Conservation (phyloP, 164 flowering plant genomes). For the Brasenia schreberi region DNA sequence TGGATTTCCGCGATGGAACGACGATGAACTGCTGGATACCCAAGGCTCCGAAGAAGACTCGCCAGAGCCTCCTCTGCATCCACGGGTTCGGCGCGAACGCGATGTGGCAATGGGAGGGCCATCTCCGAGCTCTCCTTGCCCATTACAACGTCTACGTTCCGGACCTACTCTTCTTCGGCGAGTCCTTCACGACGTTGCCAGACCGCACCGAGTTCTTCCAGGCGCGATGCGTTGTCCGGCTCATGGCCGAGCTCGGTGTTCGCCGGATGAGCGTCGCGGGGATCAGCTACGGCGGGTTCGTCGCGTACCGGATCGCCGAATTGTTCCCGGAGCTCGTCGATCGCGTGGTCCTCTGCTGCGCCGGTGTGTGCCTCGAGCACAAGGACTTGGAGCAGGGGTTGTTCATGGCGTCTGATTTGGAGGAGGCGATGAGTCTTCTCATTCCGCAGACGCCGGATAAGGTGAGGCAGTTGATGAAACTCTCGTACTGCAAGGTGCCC, state of each 20-base stretch:
- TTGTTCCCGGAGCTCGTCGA: slow-evolving; percentile 16
- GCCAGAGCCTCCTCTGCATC: slow-evolving; percentile 18
- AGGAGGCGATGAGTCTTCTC: slow-evolving; percentile 31
- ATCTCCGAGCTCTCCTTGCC: slow-evolving; percentile 13
- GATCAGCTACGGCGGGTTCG: slow-evolving; percentile 31
- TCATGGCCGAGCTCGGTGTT: slow-evolving; percentile 20
- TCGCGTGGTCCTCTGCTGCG: slow-evolving; percentile 28
- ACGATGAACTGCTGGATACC: slow-evolving; percentile 32
- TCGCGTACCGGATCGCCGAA: slow-evolving; percentile 18
- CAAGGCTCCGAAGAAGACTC: slow-evolving; percentile 4
- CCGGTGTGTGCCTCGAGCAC: slow-evolving; percentile 44
- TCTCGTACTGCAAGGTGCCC: slow-evolving; percentile 23
- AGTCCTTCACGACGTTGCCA: slow-evolving; percentile 16
- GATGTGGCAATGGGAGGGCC: slow-evolving; percentile 32
- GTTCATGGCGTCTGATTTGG: slow-evolving; percentile 26
- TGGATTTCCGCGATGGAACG: slow-evolving; percentile 28
- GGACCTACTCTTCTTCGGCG: slow-evolving; percentile 33
- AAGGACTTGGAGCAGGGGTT: slow-evolving; percentile 33
- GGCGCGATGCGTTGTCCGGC: slow-evolving; percentile 23
- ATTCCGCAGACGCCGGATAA: slow-evolving; percentile 41
- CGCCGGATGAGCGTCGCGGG: slow-evolving; percentile 16
- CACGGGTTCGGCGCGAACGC: slow-evolving; percentile 40
- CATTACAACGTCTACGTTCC: slow-evolving; percentile 25
- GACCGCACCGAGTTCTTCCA: slow-evolving; percentile 30
- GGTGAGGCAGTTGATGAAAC: slow-evolving; percentile 22